Evolutionary conservation across 1,284 basidiomycete species (phyloP), one percentile per base, ranked within the genome.

Genomic region (Cutaneotrichosporon sp.): DNA sequence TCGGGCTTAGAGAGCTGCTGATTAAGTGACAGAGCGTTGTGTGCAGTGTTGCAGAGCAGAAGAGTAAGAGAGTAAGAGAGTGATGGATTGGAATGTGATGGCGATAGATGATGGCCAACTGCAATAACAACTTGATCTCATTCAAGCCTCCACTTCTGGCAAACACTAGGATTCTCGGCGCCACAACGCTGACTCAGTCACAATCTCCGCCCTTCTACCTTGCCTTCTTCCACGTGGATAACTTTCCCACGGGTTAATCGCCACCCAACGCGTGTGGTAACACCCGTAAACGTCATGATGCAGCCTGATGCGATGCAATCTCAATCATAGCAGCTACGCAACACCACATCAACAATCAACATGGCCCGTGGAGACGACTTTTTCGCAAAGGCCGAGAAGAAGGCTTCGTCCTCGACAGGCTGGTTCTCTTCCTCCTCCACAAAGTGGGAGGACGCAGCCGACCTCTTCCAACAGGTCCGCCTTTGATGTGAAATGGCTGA

Each of bases 371-470:
- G 69, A 21, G 79, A 80, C 69, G 77, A 83, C 31, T 83, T 93
- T 21, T 78, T 96, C 49, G 87, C 90, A 67, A 92, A 91, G 76
- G 94, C 93, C 14, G 91, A 96, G 78, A 97, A 97, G 85, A 95
- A 94, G 77, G 90, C 89, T 26, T 86, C 84, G 65, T 89, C 91
- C 0, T 90, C 91, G 0, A 82, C 86, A 4, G 84, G 84, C 30
- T 98, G 92, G 91, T 95, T 95, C 81, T 87, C 88, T 49, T 91
- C 89, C 6, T 84, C 86, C 0, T 85, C 86, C 36, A 84, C 89
- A 64, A 95, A 92, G 79, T 95, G 84, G 73, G 92, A 98, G 80
- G 94, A 97, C 78, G 92, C 94, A 4, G 91, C 92, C 55, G 95
- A 97, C 82, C 85, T 97, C 30, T 97, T 90, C 81, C 70, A 72